Conservation (phyloP, 169 alveolate genomes). For the Plasmodium reichenowi region DNA sequence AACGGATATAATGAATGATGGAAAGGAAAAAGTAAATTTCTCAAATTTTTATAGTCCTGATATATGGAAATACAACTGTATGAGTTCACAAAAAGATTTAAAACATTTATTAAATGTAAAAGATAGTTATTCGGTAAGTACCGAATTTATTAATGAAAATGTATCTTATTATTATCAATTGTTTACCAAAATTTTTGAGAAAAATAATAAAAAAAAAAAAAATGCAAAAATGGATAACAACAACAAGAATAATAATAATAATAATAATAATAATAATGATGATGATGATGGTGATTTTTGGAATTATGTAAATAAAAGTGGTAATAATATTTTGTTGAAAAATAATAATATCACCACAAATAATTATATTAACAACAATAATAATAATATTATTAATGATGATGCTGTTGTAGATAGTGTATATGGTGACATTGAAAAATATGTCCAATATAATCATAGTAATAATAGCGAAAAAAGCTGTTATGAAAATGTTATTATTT, state of each 20-base stretch:
- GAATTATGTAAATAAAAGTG: not conserved
- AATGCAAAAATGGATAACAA: constrained; percentile 2
- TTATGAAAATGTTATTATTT: constrained; percentile 22
- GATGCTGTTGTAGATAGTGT: not conserved
- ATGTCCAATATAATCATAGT: not conserved
- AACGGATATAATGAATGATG: constrained; percentile 28
- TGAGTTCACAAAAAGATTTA: constrained; percentile 60
- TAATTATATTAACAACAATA: not conserved
- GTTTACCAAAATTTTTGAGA: constrained; percentile 57
- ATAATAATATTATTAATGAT: not conserved
- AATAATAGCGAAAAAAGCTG: not conserved
- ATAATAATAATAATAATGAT: too few relatives aligned
- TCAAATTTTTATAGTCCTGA: constrained; percentile 34
- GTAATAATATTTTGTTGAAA: too few relatives aligned
- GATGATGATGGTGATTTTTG: constrained; percentile 31
- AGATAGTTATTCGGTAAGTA: constrained; percentile 45
- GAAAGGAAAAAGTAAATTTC: constrained; percentile 38
- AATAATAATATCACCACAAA: too few relatives aligned
- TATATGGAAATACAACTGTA: constrained; percentile 69
- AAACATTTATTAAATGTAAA: constrained; percentile 41
- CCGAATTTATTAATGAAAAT: constrained; percentile 35
- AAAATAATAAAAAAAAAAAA: constrained; percentile 27
- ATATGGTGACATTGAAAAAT: not conserved
- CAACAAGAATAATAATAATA: too few relatives aligned
- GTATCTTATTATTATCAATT: constrained; percentile 45